Evolutionary conservation across 2,329 filamentous ascomycete species (phyloP), one percentile per base, ranked within the genome.

Genomic region (Proliferodiscus dingleyae): DNA sequence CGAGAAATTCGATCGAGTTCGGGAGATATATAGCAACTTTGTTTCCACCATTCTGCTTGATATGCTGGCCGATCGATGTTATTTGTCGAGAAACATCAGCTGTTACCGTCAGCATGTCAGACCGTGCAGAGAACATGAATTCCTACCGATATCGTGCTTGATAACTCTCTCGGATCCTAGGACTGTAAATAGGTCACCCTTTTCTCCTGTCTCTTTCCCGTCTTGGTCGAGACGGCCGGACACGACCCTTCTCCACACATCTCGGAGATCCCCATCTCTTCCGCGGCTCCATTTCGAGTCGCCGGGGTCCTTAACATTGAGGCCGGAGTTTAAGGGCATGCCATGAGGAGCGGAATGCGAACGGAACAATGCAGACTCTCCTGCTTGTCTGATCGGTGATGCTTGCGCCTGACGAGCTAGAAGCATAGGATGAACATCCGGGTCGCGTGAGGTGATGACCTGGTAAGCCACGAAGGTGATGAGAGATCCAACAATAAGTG

Each of bases 371-470:
- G 93, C 83, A 32, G 89, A 95, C 67, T 97, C 87, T 55, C 87
- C 85, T 47, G 86, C 80, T 57, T 91, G 82, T 57, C 93, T 80
- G 43, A 97, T 85, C 10, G 83, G 80, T 7, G 88, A 86, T 41
- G 85, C 77, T 53, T 83, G 75, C 2, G 89, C 80, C 72, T 97
- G 93, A 43, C 91, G 81, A 45, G 87, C 87, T 22, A 98, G 82
- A 38, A 97, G 78, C 66, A 95, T 83, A 26, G 93, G 91, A 66
- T 97, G 93, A 4, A 86, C 85, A 70, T 98, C 93, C 5, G 93
- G 87, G 43, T 96, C 91, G 49, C 80, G 78, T 41, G 79, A 77
- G 50, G 80, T 80, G 59, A 86, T 71, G 53, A 94, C 69, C 36
- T 83, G 78, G 66, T 87, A 89, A 46, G 82, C 75, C 46, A 91